Conservation (phyloP, 2,329 filamentous ascomycete genomes). For the Pseudomassariella vexata region DNA sequence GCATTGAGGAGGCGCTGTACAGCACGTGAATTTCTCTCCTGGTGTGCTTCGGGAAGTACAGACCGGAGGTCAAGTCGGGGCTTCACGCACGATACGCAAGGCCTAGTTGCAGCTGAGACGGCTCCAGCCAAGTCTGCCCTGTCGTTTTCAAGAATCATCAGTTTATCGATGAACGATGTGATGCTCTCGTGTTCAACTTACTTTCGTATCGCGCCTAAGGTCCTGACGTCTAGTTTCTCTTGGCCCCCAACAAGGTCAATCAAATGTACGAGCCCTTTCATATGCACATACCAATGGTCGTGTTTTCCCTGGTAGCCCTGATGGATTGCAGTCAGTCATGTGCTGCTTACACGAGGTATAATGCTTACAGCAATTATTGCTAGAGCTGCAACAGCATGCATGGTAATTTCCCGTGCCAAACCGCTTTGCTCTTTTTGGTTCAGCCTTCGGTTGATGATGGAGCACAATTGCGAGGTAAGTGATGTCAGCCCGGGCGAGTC, state of each 20-base stretch:
- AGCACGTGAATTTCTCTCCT: slow-evolving; percentile 7
- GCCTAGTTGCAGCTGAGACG: slow-evolving; percentile 21
- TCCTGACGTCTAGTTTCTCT: slow-evolving; percentile 10
- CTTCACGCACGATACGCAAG: slow-evolving; percentile 25
- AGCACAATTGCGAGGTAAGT: slow-evolving; percentile 8
- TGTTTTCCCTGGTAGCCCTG: slow-evolving; percentile 27
- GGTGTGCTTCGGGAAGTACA: slow-evolving; percentile 7
- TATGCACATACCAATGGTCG: slow-evolving; percentile 32
- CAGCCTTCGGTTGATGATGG: slow-evolving; percentile 9
- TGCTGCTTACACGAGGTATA: neutral
- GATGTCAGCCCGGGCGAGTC: slow-evolving; percentile 3
- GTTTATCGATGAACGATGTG: slow-evolving; percentile 1
- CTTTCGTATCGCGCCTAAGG: slow-evolving; percentile 22
- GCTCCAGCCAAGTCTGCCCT: slow-evolving; percentile 31
- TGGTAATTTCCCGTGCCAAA: slow-evolving; percentile 6
- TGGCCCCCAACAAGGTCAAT: slow-evolving; percentile 23
- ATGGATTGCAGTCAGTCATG: neutral
- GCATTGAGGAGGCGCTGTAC: slow-evolving; percentile 16
- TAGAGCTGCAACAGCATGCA: slow-evolving; percentile 10
- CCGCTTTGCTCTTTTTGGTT: slow-evolving; percentile 7
- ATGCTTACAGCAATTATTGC: slow-evolving; percentile 11
- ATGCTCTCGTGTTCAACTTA: slow-evolving; percentile 8
- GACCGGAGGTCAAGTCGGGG: slow-evolving; percentile 15
- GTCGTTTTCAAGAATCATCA: too few relatives aligned
- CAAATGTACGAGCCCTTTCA: slow-evolving; percentile 26